A percentile compares a stretch with the other conserved stretches of the same genome.
Evolutionary conservation across 441 rosid species (phyloP).

Genomic region (Kokia cookei): DNA sequence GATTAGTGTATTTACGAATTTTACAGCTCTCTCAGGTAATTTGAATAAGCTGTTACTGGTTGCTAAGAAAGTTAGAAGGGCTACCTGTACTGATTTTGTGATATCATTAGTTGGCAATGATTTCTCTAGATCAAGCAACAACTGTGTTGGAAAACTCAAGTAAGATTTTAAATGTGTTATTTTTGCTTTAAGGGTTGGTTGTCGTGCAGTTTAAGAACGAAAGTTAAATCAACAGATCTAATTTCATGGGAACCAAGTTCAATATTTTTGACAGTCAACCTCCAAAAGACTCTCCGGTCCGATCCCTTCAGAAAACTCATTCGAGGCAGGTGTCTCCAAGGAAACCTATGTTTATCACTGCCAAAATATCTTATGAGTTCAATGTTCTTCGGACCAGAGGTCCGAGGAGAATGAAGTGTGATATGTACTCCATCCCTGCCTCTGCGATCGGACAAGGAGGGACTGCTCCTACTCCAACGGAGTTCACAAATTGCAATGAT

Average conservation of each 20-base stretch:
- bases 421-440: slow-evolving; percentile 53
- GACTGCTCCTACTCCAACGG: slow-evolving; percentile 43
- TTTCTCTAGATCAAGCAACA: slow-evolving; percentile 55
- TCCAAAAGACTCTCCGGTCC: slow-evolving; percentile 22
- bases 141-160: slow-evolving; percentile 73
- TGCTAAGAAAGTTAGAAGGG: slow-evolving; percentile 73
- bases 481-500: slow-evolving; percentile 24
- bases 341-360: slow-evolving; percentile 30
- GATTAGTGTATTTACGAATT: background rate
- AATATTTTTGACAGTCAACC: slow-evolving; percentile 62
- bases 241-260: slow-evolving; percentile 90
- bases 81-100: slow-evolving; percentile 58
- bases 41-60: slow-evolving; percentile 67
- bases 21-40: slow-evolving; percentile 71
- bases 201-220: slow-evolving; percentile 11
- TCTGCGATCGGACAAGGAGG: slow-evolving; percentile 74
- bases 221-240: slow-evolving; percentile 50
- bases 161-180: slow-evolving; percentile 13
- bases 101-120: slow-evolving; percentile 60
- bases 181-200: background rate
- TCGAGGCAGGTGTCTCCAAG: slow-evolving; percentile 40
- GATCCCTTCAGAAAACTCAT: slow-evolving; percentile 26
- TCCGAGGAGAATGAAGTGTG: slow-evolving; percentile 89
- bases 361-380: slow-evolving; percentile 66
- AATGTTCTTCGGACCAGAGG: slow-evolving; percentile 83